Conservation (phyloP, 2,329 filamentous ascomycete species). For the Epichloe glyceriae region DNA sequence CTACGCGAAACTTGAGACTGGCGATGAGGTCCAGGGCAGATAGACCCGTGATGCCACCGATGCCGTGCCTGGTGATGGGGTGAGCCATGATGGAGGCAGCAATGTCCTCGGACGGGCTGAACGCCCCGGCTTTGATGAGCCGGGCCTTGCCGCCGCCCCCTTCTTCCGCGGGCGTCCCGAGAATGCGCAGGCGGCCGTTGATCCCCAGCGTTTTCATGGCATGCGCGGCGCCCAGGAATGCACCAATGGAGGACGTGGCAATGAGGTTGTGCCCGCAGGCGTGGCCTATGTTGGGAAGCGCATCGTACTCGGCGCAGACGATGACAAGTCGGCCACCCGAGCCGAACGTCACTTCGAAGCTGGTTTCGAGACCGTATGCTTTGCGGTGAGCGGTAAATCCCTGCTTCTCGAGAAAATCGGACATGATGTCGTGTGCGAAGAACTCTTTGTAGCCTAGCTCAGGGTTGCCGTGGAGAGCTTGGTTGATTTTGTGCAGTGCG, state of each 20-base stretch:
- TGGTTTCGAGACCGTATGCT: constrained; percentile 20
- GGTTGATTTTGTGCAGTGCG: background rate
- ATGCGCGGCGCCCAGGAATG: constrained; percentile 23
- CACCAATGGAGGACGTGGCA: constrained; percentile 24
- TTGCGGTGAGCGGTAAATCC: constrained; percentile 17
- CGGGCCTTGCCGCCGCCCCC: constrained; percentile 26
- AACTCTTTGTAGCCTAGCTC: constrained; percentile 18
- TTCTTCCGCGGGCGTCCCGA: constrained; percentile 31
- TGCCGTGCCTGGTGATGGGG: constrained; percentile 5
- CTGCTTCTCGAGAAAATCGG: constrained; percentile 9
- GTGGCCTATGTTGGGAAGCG: constrained; percentile 30
- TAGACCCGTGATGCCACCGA: background rate
- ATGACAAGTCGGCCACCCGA: constrained; percentile 19
- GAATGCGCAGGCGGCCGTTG: constrained; percentile 23
- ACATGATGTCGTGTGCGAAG: constrained; percentile 16
- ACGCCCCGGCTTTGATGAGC: constrained; percentile 14
- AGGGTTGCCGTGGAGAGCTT: constrained; percentile 12
- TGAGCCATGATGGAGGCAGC: constrained; percentile 18
- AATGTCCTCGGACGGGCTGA: constrained; percentile 7
- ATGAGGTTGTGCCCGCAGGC: constrained; percentile 34
- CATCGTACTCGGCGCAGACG: constrained; percentile 31
- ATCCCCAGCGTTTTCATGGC: constrained; percentile 16
- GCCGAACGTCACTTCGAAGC: constrained; percentile 18
- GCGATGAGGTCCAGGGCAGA: constrained; percentile 3
- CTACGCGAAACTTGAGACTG: constrained; percentile 10